Evolutionary conservation across 2,329 filamentous ascomycete species (phyloP), one percentile per base, ranked within the genome.

Genomic region (Ophiostoma perfectum): DNA sequence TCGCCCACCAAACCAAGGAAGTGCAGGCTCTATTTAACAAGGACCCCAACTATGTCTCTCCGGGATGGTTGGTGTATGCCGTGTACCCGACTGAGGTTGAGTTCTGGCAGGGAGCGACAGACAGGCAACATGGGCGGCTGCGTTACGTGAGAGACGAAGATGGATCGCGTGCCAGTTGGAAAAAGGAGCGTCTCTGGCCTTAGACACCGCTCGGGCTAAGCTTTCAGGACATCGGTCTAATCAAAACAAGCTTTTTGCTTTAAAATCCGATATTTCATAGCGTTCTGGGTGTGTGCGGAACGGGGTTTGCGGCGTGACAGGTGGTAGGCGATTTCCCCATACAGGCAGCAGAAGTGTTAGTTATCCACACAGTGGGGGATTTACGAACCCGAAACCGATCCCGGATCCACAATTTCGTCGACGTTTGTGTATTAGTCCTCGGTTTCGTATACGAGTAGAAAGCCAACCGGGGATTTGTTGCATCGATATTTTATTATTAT

Each of bases 81-180:
- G 71, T 72, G 36, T 45, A 38, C 4, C 67, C 70, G 16, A 62
- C 52, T 14, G 66, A 64, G 8, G 71, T 70, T 3, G 71, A 72
- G 45, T 72, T 72, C 45, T 72, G 71, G 71, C 71, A 72, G 55
- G 71, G 71, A 6, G 66, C 68, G 5, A 64, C 47, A 18, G 67
- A 71, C 52, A 68, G 71, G 12, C 60, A 70, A 16, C 71, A 72
- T 64, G 42, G 67, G 27, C 67, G 71, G 9, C 49, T 71, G 36
- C 70, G 68, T 27, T 72, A 70, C 39, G 66, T 70, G 5, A 55
- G 9, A 9, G 49, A 55, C 14, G 9, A 27, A 8, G n/a, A 27
- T 14, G 27, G 18, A 55, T 11, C 18, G 27, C 27, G 27, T 27
- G 27, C 27, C n/a, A 27, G 49, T 18, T 55, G 49, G 49, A 11